Conservation (phyloP, 2,329 filamentous ascomycete species). For the Neurospora crassa region DNA sequence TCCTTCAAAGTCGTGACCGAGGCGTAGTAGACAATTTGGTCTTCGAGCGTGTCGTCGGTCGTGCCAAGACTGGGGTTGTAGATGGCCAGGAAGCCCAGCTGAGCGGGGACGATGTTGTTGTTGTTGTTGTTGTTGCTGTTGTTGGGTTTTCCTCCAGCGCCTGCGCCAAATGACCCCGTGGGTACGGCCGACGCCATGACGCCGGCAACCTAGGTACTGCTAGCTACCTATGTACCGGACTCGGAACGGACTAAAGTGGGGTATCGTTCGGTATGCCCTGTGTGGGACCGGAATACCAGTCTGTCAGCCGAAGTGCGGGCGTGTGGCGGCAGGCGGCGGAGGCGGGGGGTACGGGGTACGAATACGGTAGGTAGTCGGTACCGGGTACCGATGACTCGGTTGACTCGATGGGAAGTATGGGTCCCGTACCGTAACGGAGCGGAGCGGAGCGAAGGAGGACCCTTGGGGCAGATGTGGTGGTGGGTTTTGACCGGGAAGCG, state of each 20-base stretch:
- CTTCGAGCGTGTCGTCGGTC: constrained; percentile 58
- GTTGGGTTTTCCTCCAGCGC: not conserved
- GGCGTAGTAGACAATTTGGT: constrained; percentile 92
- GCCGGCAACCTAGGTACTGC: not conserved
- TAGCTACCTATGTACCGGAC: not conserved
- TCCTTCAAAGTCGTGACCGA: constrained; percentile 41
- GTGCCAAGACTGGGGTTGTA: constrained; percentile 64
- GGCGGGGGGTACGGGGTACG: not conserved
- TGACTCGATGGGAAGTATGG: not conserved
- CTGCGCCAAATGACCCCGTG: not conserved
- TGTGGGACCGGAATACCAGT: not conserved
- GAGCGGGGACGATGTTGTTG: constrained; percentile 56
- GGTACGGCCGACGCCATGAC: not conserved
- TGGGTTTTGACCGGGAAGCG: not conserved
- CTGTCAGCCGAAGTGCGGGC: not conserved
- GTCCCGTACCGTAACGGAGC: not conserved
- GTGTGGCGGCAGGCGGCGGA: not conserved
- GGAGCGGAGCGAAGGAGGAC: not conserved
- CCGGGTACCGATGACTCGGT: not conserved
- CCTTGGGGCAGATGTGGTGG: not conserved
- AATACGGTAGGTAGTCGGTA: not conserved
- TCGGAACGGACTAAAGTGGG: not conserved
- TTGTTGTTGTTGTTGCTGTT: not conserved
- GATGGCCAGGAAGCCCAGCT: constrained; percentile 83
- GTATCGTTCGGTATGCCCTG: not conserved